Percentiles rank a stretch among this genome's conserved stretches.
These are phyloP conservation scores for Capniomyces stellatus DNA, from an alignment of 371 early-diverging fungal genomes.

Conservation along the genomic window DNA sequence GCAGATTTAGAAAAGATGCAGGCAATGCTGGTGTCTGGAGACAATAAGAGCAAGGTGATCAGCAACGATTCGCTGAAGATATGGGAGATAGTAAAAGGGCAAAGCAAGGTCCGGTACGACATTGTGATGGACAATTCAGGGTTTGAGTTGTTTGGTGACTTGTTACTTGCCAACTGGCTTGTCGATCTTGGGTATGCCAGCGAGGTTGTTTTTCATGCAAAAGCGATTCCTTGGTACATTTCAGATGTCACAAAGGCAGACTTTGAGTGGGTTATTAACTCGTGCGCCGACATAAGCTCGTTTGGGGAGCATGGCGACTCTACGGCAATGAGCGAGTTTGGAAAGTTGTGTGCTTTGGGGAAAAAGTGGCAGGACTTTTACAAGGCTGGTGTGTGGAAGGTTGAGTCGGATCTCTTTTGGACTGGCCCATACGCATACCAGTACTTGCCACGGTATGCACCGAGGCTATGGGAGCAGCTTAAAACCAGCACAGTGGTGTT, in stretches of 20 bases:
- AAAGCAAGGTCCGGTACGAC: too few species aligned
- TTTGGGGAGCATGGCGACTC: too few species aligned
- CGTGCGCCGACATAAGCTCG: conserved; percentile 20
- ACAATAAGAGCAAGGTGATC: conserved; percentile 25
- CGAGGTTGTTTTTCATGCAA: conserved; percentile 63
- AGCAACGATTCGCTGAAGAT: conserved; percentile 41
- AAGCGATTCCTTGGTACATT: conserved; percentile 86
- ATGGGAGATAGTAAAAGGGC: conserved; percentile 29
- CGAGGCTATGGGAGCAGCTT: conserved; percentile 39
- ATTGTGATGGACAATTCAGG: conserved; percentile 77
- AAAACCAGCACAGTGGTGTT: conserved; percentile 43
- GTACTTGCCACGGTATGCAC: conserved; percentile 42
- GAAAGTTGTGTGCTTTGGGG: conserved; percentile 30
- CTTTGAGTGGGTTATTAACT: conserved; percentile 42
- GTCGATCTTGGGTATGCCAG: conserved; percentile 44
- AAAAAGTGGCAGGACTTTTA: conserved; percentile 49
- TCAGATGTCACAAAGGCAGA: conserved; percentile 67
- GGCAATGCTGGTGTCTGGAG: conserved; percentile 22
- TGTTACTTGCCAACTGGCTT: conserved; percentile 73
- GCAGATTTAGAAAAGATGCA: conserved; percentile 52
- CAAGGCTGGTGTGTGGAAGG: conserved; percentile 32
- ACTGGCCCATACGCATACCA: conserved; percentile 60
- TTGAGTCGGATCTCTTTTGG: conserved; percentile 66
- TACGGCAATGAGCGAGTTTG: conserved; percentile 17
- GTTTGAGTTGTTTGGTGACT: conserved; percentile 78